Evolutionary conservation across 768 basidiomycete species (phyloP), one percentile per base, ranked within the genome.

Genomic region (Russula earlei): DNA sequence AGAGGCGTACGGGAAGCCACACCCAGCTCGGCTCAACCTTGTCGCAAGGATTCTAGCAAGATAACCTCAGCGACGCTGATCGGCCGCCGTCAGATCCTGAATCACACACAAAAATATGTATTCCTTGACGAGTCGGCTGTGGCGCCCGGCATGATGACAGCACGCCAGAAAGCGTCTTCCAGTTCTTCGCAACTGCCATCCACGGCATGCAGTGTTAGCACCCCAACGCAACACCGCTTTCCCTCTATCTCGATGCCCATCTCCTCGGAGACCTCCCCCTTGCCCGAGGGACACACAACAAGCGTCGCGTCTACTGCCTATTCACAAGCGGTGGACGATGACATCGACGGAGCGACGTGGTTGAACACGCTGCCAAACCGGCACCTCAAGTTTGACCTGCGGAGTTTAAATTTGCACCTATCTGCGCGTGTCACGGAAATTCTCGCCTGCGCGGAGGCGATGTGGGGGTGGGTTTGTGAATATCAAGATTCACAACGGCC

Each of bases 381-480:
- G 41, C 74, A 69, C 8, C 67, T 84, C 60, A 70, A 76, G 40
- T 70, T 85, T 31, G 85, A 87, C 66, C 58, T 80, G 47, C 72
- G 75, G 52, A 74, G 77, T 8, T 67, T 86, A 44, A 83, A 84
- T 63, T 66, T 86, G 56, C 84, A 85, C 67, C 72, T 89, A n/a
- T 70, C 76, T 17, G 55, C 81, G 60, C 75, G 83, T 14, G 77
- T 77, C 9, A 74, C 77, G 55, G 86, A 85, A 65, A 74, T 87
- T n/a, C 61, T 87, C 14, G 84, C 75, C 8, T 87, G 85, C 62
- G 74, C 81, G 0, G 87, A 88, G 67, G 74, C 80, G 29, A 88
- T 88, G 85, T 89, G 87, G 87, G 84, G 85, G 52, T 87, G 81
- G 79, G 76, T 87, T 3, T 64, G 71, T 20, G 75, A 75, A 24